Conservation (phyloP, 371 early-diverging fungal species). For the Mortierella sp. region DNA sequence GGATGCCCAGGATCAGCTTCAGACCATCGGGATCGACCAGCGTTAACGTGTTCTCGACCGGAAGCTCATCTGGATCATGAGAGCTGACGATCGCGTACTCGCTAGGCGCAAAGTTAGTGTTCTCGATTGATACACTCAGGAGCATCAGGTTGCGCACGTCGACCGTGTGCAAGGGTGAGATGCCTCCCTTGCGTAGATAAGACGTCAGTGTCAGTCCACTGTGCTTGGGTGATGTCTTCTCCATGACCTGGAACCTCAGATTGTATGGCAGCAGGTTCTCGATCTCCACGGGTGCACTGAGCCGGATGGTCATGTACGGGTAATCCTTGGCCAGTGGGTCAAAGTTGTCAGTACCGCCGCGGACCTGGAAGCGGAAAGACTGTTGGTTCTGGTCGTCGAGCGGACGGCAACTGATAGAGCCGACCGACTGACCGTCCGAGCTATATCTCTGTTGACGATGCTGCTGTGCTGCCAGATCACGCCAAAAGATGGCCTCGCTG, state of each 20-base stretch:
- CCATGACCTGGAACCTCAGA: slow-evolving; percentile 77
- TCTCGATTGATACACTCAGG: slow-evolving; percentile 80
- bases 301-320: slow-evolving; percentile 84
- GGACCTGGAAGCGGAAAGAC: slow-evolving; percentile 80
- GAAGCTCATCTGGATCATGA: slow-evolving; percentile 74
- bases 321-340: slow-evolving; percentile 72
- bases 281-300: slow-evolving; percentile 92
- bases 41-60: slow-evolving; percentile 75
- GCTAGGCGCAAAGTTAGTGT: slow-evolving; percentile 76
- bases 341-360: slow-evolving; percentile 63
- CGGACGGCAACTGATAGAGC: slow-evolving; percentile 63
- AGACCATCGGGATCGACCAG: slow-evolving; percentile 75
- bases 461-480: slow-evolving; percentile 48
- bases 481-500: slow-evolving; percentile 76
- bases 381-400: slow-evolving; percentile 64
- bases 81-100: slow-evolving; percentile 91
- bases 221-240: slow-evolving; percentile 76
- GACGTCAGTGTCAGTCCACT: slow-evolving; percentile 64
- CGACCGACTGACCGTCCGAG: slow-evolving; percentile 33
- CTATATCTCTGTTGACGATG: slow-evolving; percentile 33
- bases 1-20: slow-evolving; percentile 76
- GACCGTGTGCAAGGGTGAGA: slow-evolving; percentile 86
- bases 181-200: slow-evolving; percentile 75
- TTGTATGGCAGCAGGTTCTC: slow-evolving; percentile 96
- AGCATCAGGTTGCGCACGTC: slow-evolving; percentile 86